These are phyloP conservation scores for Misopates orontium DNA, from an alignment of 257 asterid genomes.

Conservation along the genomic window DNA sequence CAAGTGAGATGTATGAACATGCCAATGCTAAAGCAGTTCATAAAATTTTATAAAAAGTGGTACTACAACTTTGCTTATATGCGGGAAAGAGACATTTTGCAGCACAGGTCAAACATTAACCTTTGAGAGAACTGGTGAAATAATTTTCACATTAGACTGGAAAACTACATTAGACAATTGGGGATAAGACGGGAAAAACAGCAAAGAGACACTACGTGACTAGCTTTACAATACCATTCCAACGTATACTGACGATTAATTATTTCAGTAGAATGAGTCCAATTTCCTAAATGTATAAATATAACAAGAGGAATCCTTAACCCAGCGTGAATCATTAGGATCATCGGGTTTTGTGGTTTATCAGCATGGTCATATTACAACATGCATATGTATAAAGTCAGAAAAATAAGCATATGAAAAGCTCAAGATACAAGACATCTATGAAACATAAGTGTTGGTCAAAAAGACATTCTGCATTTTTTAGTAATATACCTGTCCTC, in stretches of 20 bases:
- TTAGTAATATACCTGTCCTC: slow-evolving; percentile 78
- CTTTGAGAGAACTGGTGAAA: slow-evolving; percentile 7
- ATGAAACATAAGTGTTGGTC: background rate
- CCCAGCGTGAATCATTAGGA: background rate
- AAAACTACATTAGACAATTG: background rate
- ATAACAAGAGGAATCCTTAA: background rate
- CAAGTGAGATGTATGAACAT: slow-evolving; percentile 17
- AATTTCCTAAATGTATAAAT: background rate
- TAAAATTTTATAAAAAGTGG: slow-evolving; percentile 7
- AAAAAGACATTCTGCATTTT: slow-evolving; percentile 17
- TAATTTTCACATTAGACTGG: background rate
- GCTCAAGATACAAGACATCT: background rate
- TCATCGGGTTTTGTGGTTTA: slow-evolving; percentile 15
- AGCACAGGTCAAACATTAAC: slow-evolving; percentile 15
- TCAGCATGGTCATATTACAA: slow-evolving; percentile 2
- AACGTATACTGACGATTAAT: background rate
- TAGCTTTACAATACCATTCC: no score
- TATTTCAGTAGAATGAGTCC: background rate
- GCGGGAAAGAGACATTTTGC: background rate
- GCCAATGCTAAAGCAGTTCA: slow-evolving; percentile 20
- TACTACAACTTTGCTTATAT: background rate
- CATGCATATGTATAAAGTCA: background rate
- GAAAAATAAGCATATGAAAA: background rate
- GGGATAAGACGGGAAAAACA: background rate
- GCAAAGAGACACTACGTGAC: no score